A percentile compares a stretch with the other conserved stretches of the same genome.
phyloP scores from a whole-genome alignment of 192 early-diverging fungal species.

The Thamnidium elegans region DNA sequence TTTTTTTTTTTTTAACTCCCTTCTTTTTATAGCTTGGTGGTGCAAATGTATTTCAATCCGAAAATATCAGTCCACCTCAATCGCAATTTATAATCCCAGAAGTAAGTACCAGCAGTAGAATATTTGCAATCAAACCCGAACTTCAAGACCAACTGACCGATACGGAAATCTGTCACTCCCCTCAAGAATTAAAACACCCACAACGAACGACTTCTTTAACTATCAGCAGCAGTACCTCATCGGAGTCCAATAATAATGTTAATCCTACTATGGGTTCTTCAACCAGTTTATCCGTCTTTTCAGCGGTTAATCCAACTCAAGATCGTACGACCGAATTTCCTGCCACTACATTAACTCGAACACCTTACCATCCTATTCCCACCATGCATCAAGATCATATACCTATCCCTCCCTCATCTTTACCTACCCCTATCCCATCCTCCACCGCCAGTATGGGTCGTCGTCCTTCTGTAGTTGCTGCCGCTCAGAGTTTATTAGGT shows the following conservation, averaged over 20 bases:
- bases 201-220: not conserved
- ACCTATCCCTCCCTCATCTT: not conserved
- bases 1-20: not conserved
- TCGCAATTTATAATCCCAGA: not conserved
- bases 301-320: not conserved
- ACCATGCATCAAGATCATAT: slow-evolving; percentile 3
- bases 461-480: slow-evolving; percentile 27
- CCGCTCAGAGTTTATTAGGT: slow-evolving; percentile 30
- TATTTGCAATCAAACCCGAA: not conserved
- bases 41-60: not conserved
- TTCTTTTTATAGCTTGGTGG: not conserved
- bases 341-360: not conserved
- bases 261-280: not conserved
- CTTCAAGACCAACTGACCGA: too few relatives aligned
- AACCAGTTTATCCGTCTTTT: not conserved
- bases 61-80: not conserved
- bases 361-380: slow-evolving; percentile 6
- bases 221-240: not conserved
- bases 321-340: not conserved
- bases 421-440: not conserved
- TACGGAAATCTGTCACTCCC: too few relatives aligned
- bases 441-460: not conserved
- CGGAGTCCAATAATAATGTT: not conserved
- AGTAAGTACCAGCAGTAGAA: not conserved
- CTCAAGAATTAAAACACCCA: not conserved